phyloP scores from a whole-genome alignment of 169 alveolate genomes.

The Plasmodium falciparum region DNA sequence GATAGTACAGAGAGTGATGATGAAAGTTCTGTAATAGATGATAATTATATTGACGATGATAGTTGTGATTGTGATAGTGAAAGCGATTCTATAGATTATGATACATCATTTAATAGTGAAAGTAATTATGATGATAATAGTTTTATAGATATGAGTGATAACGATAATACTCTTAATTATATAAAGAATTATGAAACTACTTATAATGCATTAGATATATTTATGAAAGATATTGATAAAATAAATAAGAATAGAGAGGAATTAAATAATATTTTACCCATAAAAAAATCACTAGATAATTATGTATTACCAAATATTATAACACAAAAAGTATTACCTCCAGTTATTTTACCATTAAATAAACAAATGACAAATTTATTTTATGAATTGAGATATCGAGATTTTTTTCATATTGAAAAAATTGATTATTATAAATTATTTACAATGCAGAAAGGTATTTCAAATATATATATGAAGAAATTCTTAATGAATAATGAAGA shows the following conservation, averaged over 20 bases:
- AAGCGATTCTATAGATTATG: constrained; percentile 8
- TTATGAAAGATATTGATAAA: constrained; percentile 21
- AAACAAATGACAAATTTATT: constrained; percentile 37
- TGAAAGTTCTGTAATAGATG: not conserved
- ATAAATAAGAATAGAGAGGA: not conserved
- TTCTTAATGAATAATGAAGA: constrained; percentile 6
- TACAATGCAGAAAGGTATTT: constrained; percentile 22
- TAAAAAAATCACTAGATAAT: not conserved
- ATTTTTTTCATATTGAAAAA: constrained; percentile 31
- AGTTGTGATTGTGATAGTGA: not conserved
- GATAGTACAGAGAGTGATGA: constrained; percentile 12
- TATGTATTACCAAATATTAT: constrained; percentile 32
- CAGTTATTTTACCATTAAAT: constrained; percentile 51
- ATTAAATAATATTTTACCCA: not conserved
- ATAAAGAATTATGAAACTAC: not conserved
- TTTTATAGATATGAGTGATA: not conserved
- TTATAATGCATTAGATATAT: not conserved
- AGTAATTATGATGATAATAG: not conserved
- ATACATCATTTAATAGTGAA: not conserved
- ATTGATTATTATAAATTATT: constrained; percentile 60
- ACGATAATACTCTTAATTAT: constrained; percentile 3
- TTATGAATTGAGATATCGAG: constrained; percentile 31
- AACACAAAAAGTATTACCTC: constrained; percentile 59
- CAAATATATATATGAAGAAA: constrained; percentile 8
- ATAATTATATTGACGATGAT: not conserved